Conservation (phyloP, 768 basidiomycete genomes). For the Naganishia onofrii region DNA sequence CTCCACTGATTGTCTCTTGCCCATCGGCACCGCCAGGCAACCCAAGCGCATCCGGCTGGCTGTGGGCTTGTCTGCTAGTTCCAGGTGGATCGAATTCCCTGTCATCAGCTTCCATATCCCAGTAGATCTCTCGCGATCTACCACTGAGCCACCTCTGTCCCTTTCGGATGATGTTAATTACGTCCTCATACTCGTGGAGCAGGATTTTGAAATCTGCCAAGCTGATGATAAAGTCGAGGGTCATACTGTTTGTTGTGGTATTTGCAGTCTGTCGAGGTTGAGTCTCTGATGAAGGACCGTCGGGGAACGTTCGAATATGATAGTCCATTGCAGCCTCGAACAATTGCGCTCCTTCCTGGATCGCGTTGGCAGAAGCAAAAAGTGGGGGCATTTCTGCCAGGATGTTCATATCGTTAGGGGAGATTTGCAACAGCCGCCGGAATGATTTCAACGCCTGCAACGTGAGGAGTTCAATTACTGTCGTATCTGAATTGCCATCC, state of each 20-base stretch:
- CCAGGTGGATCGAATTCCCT: constrained; percentile 71
- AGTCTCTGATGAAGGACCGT: constrained; percentile 18
- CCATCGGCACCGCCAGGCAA: constrained; percentile 57
- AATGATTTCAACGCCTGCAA: constrained; percentile 64
- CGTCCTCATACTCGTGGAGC: constrained; percentile 65
- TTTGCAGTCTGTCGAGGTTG: not conserved
- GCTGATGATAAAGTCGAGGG: constrained; percentile 59
- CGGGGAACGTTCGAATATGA: constrained; percentile 58
- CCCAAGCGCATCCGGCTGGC: constrained; percentile 14
- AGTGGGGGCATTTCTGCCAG: constrained; percentile 74
- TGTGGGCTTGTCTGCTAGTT: constrained; percentile 37
- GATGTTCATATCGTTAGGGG: constrained; percentile 67
- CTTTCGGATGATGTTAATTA: constrained; percentile 65
- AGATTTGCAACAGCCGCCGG: constrained; percentile 62
- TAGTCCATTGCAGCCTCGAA: constrained; percentile 73
- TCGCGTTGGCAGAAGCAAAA: constrained; percentile 70
- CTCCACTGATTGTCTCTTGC: constrained; percentile 54
- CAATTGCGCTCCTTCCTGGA: constrained; percentile 63
- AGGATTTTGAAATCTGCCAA: constrained; percentile 80
- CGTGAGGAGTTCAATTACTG: not conserved
- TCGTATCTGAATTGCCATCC: not conserved
- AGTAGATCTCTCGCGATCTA: constrained; percentile 65
- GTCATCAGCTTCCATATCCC: constrained; percentile 82
- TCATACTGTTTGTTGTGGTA: constrained; percentile 34
- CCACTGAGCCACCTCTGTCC: constrained; percentile 93